Evolutionary conservation across 768 basidiomycete genomes (phyloP).

Genomic region (Saitozyma podzolica): DNA sequence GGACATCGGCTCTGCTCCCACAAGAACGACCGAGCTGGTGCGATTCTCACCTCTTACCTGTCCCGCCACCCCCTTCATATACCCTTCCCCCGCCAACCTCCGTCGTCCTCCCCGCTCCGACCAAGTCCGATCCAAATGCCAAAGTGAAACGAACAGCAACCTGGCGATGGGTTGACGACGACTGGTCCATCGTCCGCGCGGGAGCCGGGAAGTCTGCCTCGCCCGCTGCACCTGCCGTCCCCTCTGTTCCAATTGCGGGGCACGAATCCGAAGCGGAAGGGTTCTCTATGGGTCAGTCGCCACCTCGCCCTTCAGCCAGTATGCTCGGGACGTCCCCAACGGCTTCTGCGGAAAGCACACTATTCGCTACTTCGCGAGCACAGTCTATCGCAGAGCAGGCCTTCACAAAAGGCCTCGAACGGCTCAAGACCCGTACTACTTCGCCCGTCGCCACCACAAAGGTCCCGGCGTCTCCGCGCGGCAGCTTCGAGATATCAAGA

Average conservation of each 20-base stretch:
- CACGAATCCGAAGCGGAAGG: conserved; percentile 38
- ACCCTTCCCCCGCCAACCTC: conserved; percentile 63
- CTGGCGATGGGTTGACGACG: conserved; percentile 89
- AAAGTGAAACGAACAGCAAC: conserved; percentile 70
- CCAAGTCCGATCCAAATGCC: conserved; percentile 38
- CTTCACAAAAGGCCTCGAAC: conserved; percentile 51
- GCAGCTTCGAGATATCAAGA: conserved; percentile 18
- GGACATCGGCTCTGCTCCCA: conserved; percentile 88
- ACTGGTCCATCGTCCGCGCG: conserved; percentile 72
- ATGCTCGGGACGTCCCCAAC: conserved; percentile 24
- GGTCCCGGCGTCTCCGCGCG: conserved; percentile 3
- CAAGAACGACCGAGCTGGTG: conserved; percentile 86
- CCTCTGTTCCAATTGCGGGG: conserved; percentile 35
- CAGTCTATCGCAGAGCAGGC: conserved; percentile 52
- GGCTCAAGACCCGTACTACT: conserved; percentile 48
- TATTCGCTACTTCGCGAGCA: conserved; percentile 8
- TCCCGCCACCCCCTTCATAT: conserved; percentile 66
- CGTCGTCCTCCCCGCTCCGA: conserved; percentile 47
- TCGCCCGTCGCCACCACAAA: conserved; percentile 11
- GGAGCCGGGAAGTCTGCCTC: conserved; percentile 10
- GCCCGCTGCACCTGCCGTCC: conserved; percentile 40
- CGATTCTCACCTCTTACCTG: conserved; percentile 69
- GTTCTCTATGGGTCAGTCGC: conserved; percentile 55
- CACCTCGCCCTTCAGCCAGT: neutral
- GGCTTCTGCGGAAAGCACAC: neutral